These are phyloP conservation scores for Trypanosoma brucei DNA, from an alignment of 208 protist genomes.

Conservation along the genomic window DNA sequence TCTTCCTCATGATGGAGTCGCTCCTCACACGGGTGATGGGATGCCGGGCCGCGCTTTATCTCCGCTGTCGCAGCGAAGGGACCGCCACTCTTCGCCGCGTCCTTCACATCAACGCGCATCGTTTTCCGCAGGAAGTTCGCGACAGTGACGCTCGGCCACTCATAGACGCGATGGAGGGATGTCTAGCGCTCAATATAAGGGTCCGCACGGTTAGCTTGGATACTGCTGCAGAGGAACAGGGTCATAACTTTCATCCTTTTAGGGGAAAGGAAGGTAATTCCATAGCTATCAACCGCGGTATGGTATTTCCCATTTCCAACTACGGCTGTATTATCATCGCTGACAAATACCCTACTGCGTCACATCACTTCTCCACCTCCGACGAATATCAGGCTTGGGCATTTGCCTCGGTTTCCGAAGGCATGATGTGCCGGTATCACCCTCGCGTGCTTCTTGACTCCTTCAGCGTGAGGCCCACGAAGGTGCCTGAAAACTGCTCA, in stretches of 20 bases:
- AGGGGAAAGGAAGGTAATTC: slow-evolving; percentile 3
- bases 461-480: slow-evolving; percentile 27
- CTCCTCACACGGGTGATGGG: slow-evolving; percentile 40
- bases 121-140: slow-evolving; percentile 53
- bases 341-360: slow-evolving; percentile 32
- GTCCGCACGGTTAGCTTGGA: slow-evolving; percentile 14
- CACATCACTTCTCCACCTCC: slow-evolving; percentile 35
- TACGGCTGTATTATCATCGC: slow-evolving; percentile 65
- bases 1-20: slow-evolving; percentile 65
- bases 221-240: not conserved
- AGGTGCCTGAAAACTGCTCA: slow-evolving; percentile 24
- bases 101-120: slow-evolving; percentile 41
- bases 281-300: slow-evolving; percentile 34
- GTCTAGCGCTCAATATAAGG: slow-evolving; percentile 61
- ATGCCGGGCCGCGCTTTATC: slow-evolving; percentile 54
- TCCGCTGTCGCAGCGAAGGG: slow-evolving; percentile 26
- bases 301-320: slow-evolving; percentile 52
- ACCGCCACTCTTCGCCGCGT: slow-evolving; percentile 54
- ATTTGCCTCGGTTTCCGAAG: slow-evolving; percentile 41
- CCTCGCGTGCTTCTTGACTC: slow-evolving; percentile 42
- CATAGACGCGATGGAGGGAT: slow-evolving; percentile 45
- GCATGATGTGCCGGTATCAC: slow-evolving; percentile 54
- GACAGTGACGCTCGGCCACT: slow-evolving; percentile 43
- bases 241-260: not conserved
- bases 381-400: slow-evolving; percentile 76